phyloP scores from a whole-genome alignment of 2,329 filamentous ascomycete species.

The Atkinsonella hypoxylon region DNA sequence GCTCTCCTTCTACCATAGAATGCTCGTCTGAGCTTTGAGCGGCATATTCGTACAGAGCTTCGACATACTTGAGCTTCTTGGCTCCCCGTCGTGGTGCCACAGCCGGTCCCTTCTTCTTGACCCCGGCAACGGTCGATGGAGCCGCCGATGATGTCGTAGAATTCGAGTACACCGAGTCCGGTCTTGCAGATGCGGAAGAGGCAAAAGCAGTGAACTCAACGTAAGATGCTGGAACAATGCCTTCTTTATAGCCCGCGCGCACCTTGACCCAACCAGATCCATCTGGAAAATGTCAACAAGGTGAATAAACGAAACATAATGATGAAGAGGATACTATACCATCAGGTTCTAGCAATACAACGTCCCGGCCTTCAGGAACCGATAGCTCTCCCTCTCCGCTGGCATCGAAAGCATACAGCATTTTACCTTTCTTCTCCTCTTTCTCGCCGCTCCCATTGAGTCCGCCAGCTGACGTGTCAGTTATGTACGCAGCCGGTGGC shows the following conservation, averaged over 20 bases:
- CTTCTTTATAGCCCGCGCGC: constrained; percentile 60
- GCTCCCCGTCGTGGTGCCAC: constrained; percentile 84
- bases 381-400: constrained; percentile 71
- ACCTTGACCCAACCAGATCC: constrained; percentile 88
- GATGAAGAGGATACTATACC: constrained; percentile 38
- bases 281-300: constrained; percentile 39
- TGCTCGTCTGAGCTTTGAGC: constrained; percentile 80
- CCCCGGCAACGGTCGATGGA: constrained; percentile 19
- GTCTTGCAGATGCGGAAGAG: constrained; percentile 40
- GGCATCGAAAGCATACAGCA: constrained; percentile 81
- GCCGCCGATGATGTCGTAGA: constrained; percentile 34
- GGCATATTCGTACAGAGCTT: constrained; percentile 84
- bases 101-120: constrained; percentile 80
- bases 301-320: neutral
- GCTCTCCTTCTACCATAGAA: constrained; percentile 81
- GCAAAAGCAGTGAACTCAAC: constrained; percentile 51
- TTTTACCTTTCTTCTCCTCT: constrained; percentile 57
- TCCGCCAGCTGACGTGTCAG: constrained; percentile 45
- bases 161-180: constrained; percentile 66
- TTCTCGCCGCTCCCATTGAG: constrained; percentile 28
- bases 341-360: constrained; percentile 73
- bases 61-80: constrained; percentile 88
- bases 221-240: constrained; percentile 79
- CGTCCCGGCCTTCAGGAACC: constrained; percentile 65
- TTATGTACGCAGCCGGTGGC: constrained; percentile 71